Conservation (phyloP, 2,329 filamentous ascomycete species). For the Ceratocystis albifundus region DNA sequence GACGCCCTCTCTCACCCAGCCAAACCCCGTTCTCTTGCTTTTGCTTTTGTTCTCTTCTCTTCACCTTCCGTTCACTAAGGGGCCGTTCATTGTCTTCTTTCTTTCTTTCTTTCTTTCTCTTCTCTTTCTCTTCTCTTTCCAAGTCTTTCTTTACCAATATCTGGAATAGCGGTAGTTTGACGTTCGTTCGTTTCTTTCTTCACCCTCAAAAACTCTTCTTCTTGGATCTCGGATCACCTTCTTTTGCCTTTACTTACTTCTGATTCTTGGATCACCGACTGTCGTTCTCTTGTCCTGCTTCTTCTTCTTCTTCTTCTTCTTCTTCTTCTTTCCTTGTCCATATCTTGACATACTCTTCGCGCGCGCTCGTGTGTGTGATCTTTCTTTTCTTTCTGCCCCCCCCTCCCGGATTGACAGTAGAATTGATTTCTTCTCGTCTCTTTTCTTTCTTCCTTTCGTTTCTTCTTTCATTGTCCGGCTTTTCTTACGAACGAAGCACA, state of each 20-base stretch:
- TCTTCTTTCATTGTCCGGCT: constrained; percentile 11
- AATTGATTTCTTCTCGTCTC: constrained; percentile 21
- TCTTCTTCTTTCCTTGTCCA: constrained; percentile 4
- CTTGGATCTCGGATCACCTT: not conserved
- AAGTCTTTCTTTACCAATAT: constrained; percentile 22
- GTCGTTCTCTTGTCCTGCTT: constrained; percentile 14
- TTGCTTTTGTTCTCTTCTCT: constrained; percentile 19
- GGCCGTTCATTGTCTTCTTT: constrained; percentile 28
- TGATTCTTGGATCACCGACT: constrained; percentile 10
- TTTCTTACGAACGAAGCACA: constrained; percentile 17
- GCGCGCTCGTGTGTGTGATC: constrained; percentile 10
- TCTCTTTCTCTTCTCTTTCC: constrained; percentile 26
- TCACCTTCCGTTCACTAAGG: constrained; percentile 25
- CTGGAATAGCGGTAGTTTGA: constrained; percentile 23
- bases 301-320: constrained; percentile 12
- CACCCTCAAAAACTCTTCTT: not conserved
- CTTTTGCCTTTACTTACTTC: too few species aligned
- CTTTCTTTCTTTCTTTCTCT: constrained; percentile 27
- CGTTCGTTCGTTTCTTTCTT: constrained; percentile 18
- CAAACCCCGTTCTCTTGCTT: constrained; percentile 17
- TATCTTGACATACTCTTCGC: constrained; percentile 16
- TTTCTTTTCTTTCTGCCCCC: constrained; percentile 12
- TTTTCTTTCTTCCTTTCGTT: constrained; percentile 21
- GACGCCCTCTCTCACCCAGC: not conserved
- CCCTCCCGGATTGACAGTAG: constrained; percentile 2